Base-by-base conservation (phyloP, 441 rosid genomes). In the Pelargonium citronellum region DNA sequence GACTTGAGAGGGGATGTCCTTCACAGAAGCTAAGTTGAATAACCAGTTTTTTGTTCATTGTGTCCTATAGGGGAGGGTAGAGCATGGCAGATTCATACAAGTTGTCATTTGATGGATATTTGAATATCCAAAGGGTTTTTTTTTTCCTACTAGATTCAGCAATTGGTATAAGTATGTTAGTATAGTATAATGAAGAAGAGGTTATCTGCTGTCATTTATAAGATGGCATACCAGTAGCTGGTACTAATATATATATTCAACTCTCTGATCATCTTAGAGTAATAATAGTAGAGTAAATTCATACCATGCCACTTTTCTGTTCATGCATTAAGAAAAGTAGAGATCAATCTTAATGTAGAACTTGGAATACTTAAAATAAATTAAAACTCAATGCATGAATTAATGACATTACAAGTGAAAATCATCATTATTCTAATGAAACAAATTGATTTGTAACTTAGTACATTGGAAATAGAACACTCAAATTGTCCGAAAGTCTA, bases 81-180 rank as follows among this genome's bases (percentile, higher is more conserved):
- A 53, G 17, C 60, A 24, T 15, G 47, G 41, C 70, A 12, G 73
- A 70, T 30, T 16, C 49, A 67, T 67, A 8, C 49, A 13, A 44
- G 58, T 44, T 53, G 60, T 41, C 22, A 58, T 66, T 24, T 27
- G 5, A 66, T 8, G 15, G 46, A 3, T 12, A 63, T 0, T 34
- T 11, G 5, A 9, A 69, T 57, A 34, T 53, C 7, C 7, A 11
- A 11, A 2, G 5, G 1, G 1, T 13, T 51, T n/a, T n/a, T 34
- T 34, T 34, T 34, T 34, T 34, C 0, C 17, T 53, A 53, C 57
- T 49, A 2, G 57, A 49, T 49, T 15, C 15, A 53, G 60, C 60
- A 53, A 15, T 53, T 53, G 19, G 60, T 53, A 17, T 1, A 15
- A 53, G 19, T 53, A 53, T 53, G 60, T n/a, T n/a, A 2, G 60